Conservation (phyloP, 1,139 yeast genomes). For the Waltiozyma sp. region DNA sequence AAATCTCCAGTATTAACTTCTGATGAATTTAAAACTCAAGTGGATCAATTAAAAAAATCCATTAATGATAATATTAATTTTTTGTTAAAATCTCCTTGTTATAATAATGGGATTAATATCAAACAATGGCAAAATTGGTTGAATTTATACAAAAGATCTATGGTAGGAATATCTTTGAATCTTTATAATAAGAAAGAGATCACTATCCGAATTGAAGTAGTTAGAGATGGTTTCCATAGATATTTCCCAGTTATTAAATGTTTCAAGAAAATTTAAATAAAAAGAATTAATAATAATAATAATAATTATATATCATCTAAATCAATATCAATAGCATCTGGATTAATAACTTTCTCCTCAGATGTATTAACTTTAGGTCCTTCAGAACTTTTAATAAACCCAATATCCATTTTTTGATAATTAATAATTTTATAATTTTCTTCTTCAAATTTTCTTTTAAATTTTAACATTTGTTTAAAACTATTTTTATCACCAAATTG, state of each 20-base stretch:
- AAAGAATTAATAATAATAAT: not conserved
- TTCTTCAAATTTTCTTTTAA: constrained; percentile 39
- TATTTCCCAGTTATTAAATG: constrained; percentile 29
- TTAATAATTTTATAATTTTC: constrained; percentile 26
- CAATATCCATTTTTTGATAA: constrained; percentile 33
- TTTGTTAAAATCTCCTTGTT: not conserved
- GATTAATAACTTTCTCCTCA: constrained; percentile 27
- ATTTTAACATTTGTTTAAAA: constrained; percentile 64
- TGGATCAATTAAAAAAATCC: constrained; percentile 2
- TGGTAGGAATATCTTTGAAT: constrained; percentile 11
- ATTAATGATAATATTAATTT: constrained; percentile 6
- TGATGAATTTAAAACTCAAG: not conserved
- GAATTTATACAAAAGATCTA: constrained; percentile 16
- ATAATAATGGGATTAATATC: not conserved
- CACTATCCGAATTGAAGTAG: constrained; percentile 12
- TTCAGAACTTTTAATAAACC: constrained; percentile 41
- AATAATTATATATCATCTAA: not conserved
- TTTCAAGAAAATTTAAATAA: not conserved
- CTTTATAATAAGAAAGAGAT: constrained; percentile 4
- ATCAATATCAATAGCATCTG: constrained; percentile 62
- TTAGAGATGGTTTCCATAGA: constrained; percentile 26
- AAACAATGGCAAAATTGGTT: constrained; percentile 21
- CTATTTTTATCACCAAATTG: constrained; percentile 59
- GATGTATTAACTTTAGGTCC: constrained; percentile 21
- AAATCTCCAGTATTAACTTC: not conserved